Conservation (phyloP, 495 filamentous ascomycete genomes). For the Talaromyces nanjingensis region DNA sequence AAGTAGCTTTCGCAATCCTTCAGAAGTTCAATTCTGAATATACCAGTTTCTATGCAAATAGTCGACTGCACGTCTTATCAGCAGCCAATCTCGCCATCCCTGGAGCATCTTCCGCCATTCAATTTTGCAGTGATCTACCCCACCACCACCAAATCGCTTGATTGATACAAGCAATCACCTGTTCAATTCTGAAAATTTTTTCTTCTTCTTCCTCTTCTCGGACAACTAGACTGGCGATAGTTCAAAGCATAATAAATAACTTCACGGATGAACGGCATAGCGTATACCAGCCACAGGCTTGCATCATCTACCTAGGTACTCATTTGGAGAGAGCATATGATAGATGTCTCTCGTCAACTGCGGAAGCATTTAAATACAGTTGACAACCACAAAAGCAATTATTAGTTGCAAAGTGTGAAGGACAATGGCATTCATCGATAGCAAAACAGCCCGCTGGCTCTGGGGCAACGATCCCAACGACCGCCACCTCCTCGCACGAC, state of each 20-base stretch:
- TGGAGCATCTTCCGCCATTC: constrained; percentile 2
- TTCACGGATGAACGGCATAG: not conserved
- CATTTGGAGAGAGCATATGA: not conserved
- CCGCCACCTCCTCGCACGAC: constrained; percentile 23
- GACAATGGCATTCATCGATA: constrained; percentile 12
- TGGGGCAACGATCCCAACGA: constrained; percentile 23
- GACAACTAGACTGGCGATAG: not conserved
- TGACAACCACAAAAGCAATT: not conserved
- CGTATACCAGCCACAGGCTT: not conserved
- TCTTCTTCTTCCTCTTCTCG: not conserved
- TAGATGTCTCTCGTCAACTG: not conserved
- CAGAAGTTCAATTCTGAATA: not conserved
- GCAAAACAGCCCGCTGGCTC: constrained; percentile 19
- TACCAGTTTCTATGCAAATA: not conserved
- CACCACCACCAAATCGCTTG: not conserved
- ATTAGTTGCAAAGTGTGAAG: not conserved
- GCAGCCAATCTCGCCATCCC: constrained; percentile 8
- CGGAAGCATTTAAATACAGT: not conserved
- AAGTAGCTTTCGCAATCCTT: not conserved
- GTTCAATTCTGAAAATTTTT: not conserved
- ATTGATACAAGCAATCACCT: not conserved
- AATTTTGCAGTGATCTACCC: not conserved
- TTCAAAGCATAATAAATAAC: not conserved
- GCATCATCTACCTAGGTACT: not conserved
- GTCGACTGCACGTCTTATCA: not conserved